Evolutionary conservation across 257 asterid species (phyloP).

Genomic region (Fraxinus pennsylvanica): DNA sequence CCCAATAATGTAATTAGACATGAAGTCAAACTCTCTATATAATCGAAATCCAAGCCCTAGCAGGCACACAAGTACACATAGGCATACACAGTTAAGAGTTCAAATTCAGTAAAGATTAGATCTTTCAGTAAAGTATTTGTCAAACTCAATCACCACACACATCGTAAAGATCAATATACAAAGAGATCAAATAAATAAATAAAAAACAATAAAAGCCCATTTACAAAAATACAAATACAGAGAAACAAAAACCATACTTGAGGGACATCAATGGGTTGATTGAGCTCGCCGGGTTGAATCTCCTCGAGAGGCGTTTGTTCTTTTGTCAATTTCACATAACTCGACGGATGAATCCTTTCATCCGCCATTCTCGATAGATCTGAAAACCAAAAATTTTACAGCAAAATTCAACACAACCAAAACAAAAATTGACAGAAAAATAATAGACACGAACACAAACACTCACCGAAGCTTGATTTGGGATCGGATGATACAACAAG

Average conservation of each 20-base stretch:
- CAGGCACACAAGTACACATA: background rate
- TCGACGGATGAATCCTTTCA: conserved; percentile 66
- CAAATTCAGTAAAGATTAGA: background rate
- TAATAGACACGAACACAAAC: background rate
- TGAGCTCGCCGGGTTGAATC: conserved; percentile 92
- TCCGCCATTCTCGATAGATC: conserved; percentile 61
- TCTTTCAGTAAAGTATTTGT: background rate
- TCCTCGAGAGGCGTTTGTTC: conserved; percentile 84
- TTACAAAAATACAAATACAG: background rate
- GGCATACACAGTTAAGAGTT: background rate
- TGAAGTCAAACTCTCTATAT: background rate
- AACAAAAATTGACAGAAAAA: background rate
- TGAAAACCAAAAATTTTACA: background rate
- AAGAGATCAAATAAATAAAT: conserved; percentile 9
- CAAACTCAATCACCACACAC: background rate
- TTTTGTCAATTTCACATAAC: conserved; percentile 83
- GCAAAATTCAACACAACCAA: background rate
- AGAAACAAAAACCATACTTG: conserved; percentile 39
- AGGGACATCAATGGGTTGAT: conserved; percentile 94
- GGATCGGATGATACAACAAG: background rate
- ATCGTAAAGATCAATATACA: background rate
- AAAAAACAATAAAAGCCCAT: background rate
- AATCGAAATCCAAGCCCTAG: background rate
- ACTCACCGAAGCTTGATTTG: background rate
- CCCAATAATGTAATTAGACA: background rate